Percentiles rank a stretch among this genome's conserved stretches.
phyloP scores from a whole-genome alignment of 2,329 filamentous ascomycete genomes.

The Zarea fungicola region DNA sequence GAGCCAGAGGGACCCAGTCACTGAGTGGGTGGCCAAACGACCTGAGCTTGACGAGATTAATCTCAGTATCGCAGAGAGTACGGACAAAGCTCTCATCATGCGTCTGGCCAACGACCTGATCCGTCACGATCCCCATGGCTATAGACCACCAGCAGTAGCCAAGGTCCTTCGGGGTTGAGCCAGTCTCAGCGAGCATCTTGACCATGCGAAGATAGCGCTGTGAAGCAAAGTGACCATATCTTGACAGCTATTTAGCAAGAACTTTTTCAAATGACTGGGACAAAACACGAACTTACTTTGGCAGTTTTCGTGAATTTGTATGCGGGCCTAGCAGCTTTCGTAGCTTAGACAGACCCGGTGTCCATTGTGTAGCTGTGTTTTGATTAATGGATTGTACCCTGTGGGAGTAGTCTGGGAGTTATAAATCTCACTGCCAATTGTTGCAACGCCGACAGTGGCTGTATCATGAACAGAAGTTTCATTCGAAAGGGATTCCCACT shows the following conservation, averaged over 20 bases:
- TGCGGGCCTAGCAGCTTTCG: neutral
- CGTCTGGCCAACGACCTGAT: neutral
- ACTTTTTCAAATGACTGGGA: neutral
- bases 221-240: neutral
- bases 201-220: neutral
- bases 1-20: slow-evolving; percentile 1
- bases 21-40: neutral
- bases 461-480: neutral
- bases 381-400: neutral
- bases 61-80: neutral
- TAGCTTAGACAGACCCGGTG: neutral
- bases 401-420: no score
- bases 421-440: neutral
- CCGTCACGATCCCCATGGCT: neutral
- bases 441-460: neutral
- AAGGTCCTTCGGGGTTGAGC: neutral
- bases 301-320: neutral
- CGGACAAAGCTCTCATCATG: neutral
- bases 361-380: neutral
- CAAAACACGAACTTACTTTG: neutral
- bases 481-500: neutral
- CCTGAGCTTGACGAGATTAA: neutral
- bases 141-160: slow-evolving; percentile 7
- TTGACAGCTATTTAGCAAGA: neutral
- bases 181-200: neutral